Evolutionary conservation across 2,329 filamentous ascomycete species (phyloP), one percentile per base, ranked within the genome.

Genomic region (Monilinia fructigena): DNA sequence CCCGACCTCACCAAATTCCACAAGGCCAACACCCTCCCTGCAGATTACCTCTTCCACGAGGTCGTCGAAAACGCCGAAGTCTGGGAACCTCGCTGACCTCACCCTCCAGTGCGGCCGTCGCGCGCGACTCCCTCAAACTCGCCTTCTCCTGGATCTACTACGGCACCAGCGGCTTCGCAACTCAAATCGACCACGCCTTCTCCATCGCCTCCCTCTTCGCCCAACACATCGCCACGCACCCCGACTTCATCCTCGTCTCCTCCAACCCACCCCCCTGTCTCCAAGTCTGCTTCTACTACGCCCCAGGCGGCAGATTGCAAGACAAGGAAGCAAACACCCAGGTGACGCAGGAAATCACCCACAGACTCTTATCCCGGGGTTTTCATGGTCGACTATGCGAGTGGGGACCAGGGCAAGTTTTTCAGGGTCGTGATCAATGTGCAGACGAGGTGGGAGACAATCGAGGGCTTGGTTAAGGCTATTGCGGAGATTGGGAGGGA

Each of bases 261-360:
- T 82, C 86, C 66, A 89, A 90, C 72, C 91, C 92, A 35, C 89
- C 93, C 56, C 91, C 92, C 0, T 98, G 94, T 78, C 80, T 97
- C 76, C 95, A 98, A 79, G 90, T 98, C 28, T 97, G 94, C 81
- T 98, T 98, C 77, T 97, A 97, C 77, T 93, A 91, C 74, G 86
- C 89, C 2, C 86, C 0, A 80, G 85, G 87, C 2, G 73, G 77
- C 66, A 70, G 90, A 65, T 74, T 77, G 1, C 72, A 67, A 66
- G 79, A 71, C 68, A 77, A 71, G 70, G 76, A 69, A 66, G 76
- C 75, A 62, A 89, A 89, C 74, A 83, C 82, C 62, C 79, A 76
- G 71, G 75, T 81, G 7, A 91, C 88, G 5, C 81, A 81, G 70
- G 77, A 78, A 50, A 82, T 90, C 58, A 82, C 83, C 7, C 77